Base-by-base conservation (phyloP, 2,329 filamentous ascomycete species). In the Geoglossum cookeanum region DNA sequence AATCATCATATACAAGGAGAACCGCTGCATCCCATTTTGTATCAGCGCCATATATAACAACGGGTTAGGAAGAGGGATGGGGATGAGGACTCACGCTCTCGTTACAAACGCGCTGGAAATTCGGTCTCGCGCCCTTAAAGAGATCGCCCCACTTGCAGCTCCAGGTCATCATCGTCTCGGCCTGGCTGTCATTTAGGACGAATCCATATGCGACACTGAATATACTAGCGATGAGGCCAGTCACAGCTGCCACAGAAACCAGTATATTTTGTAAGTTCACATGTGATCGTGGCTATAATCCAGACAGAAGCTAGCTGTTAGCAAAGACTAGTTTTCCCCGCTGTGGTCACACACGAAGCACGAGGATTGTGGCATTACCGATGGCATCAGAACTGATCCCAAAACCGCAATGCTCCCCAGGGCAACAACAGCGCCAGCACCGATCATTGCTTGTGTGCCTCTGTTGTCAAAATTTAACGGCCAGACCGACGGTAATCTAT, bases 1-100 rank as follows among this genome's bases (percentile, higher is more conserved):
- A 8, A 53, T 22, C 49, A 53, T 53, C 49, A 53, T 53, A 22
- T 53, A 53, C 32, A 53, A 53, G 4, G 49, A 53, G 49, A 53
- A 53, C 29, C 49, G 35, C 49, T 53, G 48, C 7, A 53, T 53
- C 5, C 27, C 3, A 6, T 22, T 9, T 6, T 22, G 22, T 2
- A 15, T 30, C n/a, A 32, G 27, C 13, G 13, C 39, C 4, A 44
- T n/a, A 44, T 44, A 4, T 3, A 13, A 13, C 1, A 44, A 44
- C 15, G 4, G 39, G 13, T 44, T 49, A 22, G 22, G 8, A 27
- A 32, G 4, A 37, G 15, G 15, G 5, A 35, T 17, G n/a, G 3
- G 49, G 49, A 35, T 17, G 7, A 22, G 17, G 22, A 51, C 49
- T 53, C 33, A 53, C 49, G 33, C 30, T 53, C 30, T 53, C 49